Evolutionary conservation across 2,329 filamentous ascomycete species (phyloP).

Genomic region (Penicillium vulpinum): DNA sequence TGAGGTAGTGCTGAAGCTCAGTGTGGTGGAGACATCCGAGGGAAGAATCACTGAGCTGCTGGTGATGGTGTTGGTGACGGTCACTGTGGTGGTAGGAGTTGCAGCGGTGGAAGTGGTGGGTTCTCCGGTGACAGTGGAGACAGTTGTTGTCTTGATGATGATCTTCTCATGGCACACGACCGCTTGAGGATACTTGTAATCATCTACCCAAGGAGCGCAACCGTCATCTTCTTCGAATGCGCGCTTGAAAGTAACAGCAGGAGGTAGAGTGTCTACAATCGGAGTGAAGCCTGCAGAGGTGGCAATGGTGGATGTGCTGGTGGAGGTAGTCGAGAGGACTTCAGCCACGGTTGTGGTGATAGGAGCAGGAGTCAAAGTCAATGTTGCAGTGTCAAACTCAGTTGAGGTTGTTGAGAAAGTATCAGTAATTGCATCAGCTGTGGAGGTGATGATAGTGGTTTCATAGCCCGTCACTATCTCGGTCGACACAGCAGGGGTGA

Average conservation of each 20-base stretch:
- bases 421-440: constrained; percentile 3
- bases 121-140: neutral
- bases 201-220: constrained; percentile 2
- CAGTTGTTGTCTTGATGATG: constrained; percentile 7
- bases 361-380: neutral
- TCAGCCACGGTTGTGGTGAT: neutral
- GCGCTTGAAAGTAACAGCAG: constrained; percentile 1
- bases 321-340: neutral
- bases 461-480: constrained; percentile 4
- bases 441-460: constrained; percentile 4
- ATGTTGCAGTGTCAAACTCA: constrained; percentile 3
- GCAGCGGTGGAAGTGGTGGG: neutral
- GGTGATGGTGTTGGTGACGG: constrained; percentile 5
- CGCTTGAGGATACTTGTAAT: constrained; percentile 6
- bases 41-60: constrained; percentile 6
- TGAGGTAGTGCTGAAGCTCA: constrained; percentile 10
- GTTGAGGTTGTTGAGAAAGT: constrained; percentile 10
- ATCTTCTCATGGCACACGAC: constrained; percentile 7
- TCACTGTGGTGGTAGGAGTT: constrained; percentile 3
- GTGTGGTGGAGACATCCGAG: constrained; percentile 10
- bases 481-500: constrained; percentile 4
- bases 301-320: constrained; percentile 3
- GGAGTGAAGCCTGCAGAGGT: constrained; percentile 1
- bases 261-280: constrained; percentile 5
- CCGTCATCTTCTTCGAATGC: neutral